Conservation (phyloP, 345 rosid species). For the Pistacia atlantica region DNA sequence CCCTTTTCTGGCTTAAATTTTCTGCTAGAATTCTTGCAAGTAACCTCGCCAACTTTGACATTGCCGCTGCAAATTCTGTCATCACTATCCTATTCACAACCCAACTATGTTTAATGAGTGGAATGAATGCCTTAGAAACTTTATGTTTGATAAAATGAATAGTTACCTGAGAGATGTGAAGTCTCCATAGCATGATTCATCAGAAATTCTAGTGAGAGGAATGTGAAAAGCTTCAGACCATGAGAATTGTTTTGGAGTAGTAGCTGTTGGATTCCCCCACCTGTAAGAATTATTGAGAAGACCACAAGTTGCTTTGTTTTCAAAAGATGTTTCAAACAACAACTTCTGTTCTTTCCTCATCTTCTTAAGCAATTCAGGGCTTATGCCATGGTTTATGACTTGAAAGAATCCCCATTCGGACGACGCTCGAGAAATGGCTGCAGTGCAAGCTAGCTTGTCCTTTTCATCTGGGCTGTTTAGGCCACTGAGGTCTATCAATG, state of each 20-base stretch:
- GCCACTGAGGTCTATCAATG: slow-evolving; percentile 52
- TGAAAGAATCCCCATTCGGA: slow-evolving; percentile 77
- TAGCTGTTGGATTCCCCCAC: slow-evolving; percentile 63
- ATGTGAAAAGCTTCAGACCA: slow-evolving; percentile 79
- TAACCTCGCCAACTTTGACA: slow-evolving; percentile 54
- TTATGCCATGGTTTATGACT: slow-evolving; percentile 65
- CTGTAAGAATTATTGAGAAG: slow-evolving; percentile 57
- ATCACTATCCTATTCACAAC: slow-evolving; percentile 44
- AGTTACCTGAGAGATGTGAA: slow-evolving; percentile 46
- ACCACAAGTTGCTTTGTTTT: slow-evolving; percentile 41
- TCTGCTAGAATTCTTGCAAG: slow-evolving; percentile 51
- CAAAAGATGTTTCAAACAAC: slow-evolving; percentile 51
- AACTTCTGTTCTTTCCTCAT: slow-evolving; percentile 54
- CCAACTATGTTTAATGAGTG: neutral
- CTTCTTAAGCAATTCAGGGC: slow-evolving; percentile 34
- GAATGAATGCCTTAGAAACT: too few species aligned
- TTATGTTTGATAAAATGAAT: too few species aligned
- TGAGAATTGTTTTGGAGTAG: slow-evolving; percentile 49
- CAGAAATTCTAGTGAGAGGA: slow-evolving; percentile 51
- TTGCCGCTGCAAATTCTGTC: slow-evolving; percentile 50
- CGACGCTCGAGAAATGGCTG: slow-evolving; percentile 51
- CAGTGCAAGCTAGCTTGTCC: slow-evolving; percentile 32
- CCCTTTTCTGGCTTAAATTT: slow-evolving; percentile 35
- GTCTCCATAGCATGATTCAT: slow-evolving; percentile 47
- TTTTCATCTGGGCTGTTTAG: slow-evolving; percentile 26